Evolutionary conservation across 495 filamentous ascomycete genomes (phyloP).

Genomic region (Podospora pseudopauciseta): DNA sequence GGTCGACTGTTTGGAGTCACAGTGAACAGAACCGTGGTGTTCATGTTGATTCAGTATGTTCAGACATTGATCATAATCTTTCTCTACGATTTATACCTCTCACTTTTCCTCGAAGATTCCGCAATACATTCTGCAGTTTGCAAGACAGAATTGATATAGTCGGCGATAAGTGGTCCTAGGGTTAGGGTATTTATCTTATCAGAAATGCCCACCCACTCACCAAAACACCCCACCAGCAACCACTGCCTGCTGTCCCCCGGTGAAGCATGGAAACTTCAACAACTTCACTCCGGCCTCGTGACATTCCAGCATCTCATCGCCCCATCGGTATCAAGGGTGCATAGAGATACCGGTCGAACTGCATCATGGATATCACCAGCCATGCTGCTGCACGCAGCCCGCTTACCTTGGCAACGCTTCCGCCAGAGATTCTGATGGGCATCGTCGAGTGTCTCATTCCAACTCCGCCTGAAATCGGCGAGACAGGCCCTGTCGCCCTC

Average conservation of each 20-base stretch:
- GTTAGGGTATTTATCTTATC: neutral
- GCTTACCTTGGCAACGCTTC: constrained; percentile 19
- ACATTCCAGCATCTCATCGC: neutral
- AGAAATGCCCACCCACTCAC: neutral
- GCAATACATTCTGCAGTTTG: too few relatives aligned
- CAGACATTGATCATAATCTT: neutral
- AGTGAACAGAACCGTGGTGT: neutral
- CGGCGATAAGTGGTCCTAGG: too few relatives aligned
- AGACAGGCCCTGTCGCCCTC: constrained; percentile 31
- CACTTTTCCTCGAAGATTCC: too few relatives aligned
- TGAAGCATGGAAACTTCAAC: neutral
- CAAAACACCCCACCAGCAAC: neutral
- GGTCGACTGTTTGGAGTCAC: neutral
- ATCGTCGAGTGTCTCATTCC: constrained; percentile 29
- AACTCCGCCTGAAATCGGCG: constrained; percentile 28
- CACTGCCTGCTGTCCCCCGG: neutral
- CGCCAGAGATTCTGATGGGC: constrained; percentile 24
- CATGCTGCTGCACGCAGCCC: neutral
- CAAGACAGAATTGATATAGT: too few relatives aligned
- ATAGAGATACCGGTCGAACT: neutral
- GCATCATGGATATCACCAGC: neutral
- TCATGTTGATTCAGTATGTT: neutral
- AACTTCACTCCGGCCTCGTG: neutral
- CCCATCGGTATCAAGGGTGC: neutral
- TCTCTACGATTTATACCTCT: neutral